phyloP scores from a whole-genome alignment of 371 early-diverging fungal species.

The Sanchytrium tribonematis region DNA sequence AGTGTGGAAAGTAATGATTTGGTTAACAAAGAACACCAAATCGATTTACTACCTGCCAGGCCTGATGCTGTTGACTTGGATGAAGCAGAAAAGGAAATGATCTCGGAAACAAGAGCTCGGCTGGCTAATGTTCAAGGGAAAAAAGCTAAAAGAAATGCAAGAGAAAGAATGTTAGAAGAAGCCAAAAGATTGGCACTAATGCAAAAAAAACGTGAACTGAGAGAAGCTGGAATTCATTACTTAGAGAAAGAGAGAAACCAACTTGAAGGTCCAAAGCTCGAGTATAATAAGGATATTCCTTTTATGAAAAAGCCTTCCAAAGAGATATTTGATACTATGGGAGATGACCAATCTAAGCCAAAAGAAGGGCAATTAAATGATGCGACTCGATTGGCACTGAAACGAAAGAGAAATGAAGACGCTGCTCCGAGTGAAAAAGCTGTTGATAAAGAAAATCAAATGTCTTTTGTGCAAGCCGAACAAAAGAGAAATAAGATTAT shows the following conservation, averaged over 20 bases:
- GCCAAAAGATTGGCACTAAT: slow-evolving; percentile 57
- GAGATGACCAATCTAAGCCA: too few relatives aligned
- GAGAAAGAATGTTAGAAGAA: slow-evolving; percentile 85
- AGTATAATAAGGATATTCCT: background rate
- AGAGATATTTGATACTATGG: background rate
- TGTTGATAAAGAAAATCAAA: too few relatives aligned
- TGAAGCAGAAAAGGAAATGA: slow-evolving; percentile 91
- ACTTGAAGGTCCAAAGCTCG: background rate
- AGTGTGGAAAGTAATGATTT: slow-evolving; percentile 1
- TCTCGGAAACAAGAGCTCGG: slow-evolving; percentile 86
- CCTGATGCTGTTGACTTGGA: slow-evolving; percentile 97
- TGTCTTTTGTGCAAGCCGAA: too few relatives aligned
- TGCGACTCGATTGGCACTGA: too few relatives aligned
- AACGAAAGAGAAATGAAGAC: too few relatives aligned
- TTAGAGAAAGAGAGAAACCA: background rate
- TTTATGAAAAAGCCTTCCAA: background rate
- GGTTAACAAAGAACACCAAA: background rate
- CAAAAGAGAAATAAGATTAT: too few relatives aligned
- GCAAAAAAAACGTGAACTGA: slow-evolving; percentile 80
- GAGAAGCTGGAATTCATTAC: slow-evolving; percentile 76
- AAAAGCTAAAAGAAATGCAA: slow-evolving; percentile 89
- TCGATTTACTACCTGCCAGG: slow-evolving; percentile 34
- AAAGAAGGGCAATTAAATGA: too few relatives aligned
- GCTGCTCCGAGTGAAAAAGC: too few relatives aligned
- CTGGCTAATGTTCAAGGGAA: slow-evolving; percentile 94